Evolutionary conservation across 192 early-diverging fungal genomes (phyloP), one percentile per base, ranked within the genome.

Genomic region (Lobosporangium transversale): DNA sequence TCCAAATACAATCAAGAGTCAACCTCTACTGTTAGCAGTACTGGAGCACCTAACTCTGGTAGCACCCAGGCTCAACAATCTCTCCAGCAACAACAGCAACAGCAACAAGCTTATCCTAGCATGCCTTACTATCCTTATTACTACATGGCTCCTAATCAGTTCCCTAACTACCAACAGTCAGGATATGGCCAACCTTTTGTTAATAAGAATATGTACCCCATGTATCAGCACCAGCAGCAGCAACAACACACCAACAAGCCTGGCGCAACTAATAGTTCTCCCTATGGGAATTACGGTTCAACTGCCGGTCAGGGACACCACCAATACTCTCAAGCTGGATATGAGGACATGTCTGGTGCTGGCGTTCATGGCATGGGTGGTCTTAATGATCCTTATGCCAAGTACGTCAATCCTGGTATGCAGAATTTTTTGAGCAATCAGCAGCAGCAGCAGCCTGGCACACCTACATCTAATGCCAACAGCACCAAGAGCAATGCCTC

Each of bases 131-230:
- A 90, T 78, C 89, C 86, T 76, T 90, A 92, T 68, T 92, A 91
- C 70, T 94, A 96, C 84, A 89, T 93, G 80, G 86, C 87, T 35
- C 86, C 89, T 23, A 88, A 89, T 82, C 91, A 94, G 82, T 95
- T 89, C 87, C 89, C 87, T 62, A 90, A 85, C 53, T 94, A 94
- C 79, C 92, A 92, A 61, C 89, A 89, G 71, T 91, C 90, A 0
- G 86, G 85, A 8, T 97, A 95, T 64, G 93, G 90, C 24, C 94
- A 95, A 79, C 94, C 91, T n/a, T 95, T 93, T 71, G 87, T 94
- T 69, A 94, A 94, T 85, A 95, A 97, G 83, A 88, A 84, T 43
- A 90, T 94, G 85, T 97, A 95, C 70, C 93, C 94, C n/a, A 91
- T 92, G 88, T 94, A 95, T 67, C 81, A 84, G 42, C 68, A 75